These are phyloP conservation scores for Pleoardoris graminearum DNA, from an alignment of 2,329 filamentous ascomycete species.

Conservation along the genomic window DNA sequence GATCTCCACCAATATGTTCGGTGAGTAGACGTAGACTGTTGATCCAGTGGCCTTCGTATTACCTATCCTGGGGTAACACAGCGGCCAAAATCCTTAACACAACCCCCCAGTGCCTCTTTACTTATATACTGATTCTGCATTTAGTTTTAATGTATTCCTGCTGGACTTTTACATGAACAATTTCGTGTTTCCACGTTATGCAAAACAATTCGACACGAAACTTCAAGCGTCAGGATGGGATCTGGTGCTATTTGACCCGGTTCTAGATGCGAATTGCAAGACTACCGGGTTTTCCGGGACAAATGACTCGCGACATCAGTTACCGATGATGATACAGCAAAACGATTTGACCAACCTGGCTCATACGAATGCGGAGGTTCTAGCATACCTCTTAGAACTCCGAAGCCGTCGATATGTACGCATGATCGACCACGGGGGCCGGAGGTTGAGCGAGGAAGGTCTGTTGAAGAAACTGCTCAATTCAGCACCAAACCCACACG, in stretches of 20 bases:
- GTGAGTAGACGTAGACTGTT: slow-evolving; percentile 10
- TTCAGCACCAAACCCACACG: slow-evolving; percentile 15
- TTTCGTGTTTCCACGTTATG: slow-evolving; percentile 67
- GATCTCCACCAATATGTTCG: slow-evolving; percentile 43
- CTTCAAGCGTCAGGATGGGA: slow-evolving; percentile 71
- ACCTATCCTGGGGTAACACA: no score
- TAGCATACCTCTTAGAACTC: slow-evolving; percentile 59
- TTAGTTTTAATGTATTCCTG: slow-evolving; percentile 56
- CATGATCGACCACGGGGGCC: slow-evolving; percentile 33
- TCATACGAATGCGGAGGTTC: slow-evolving; percentile 67
- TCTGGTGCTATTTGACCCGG: slow-evolving; percentile 54
- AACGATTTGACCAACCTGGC: slow-evolving; percentile 59
- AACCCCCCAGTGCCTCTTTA: no score
- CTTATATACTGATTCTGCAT: slow-evolving; percentile 9
- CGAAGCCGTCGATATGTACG: slow-evolving; percentile 56
- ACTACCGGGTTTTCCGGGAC: slow-evolving; percentile 75
- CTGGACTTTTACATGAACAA: slow-evolving; percentile 69
- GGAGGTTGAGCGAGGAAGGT: slow-evolving; percentile 50
- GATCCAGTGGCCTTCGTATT: no score
- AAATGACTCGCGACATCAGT: slow-evolving; percentile 63
- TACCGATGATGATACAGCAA: slow-evolving; percentile 66
- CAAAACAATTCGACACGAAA: slow-evolving; percentile 66
- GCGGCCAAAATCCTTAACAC: background rate
- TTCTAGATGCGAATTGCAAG: slow-evolving; percentile 24
- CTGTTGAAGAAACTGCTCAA: slow-evolving; percentile 50